phyloP scores from a whole-genome alignment of 441 rosid genomes.

The Macaranga tanarius region DNA sequence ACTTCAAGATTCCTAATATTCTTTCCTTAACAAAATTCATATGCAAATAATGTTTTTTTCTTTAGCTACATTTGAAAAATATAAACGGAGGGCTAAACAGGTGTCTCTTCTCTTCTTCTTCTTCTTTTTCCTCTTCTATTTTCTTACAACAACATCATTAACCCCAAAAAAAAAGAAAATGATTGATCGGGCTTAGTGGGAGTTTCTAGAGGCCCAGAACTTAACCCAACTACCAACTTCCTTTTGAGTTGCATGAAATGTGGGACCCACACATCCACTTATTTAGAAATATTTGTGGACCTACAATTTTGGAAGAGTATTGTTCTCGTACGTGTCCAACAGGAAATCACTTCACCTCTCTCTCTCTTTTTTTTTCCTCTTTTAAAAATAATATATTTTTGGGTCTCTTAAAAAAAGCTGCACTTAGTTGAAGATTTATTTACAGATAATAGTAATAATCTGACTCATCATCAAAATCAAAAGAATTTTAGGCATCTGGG shows the following conservation, averaged over 20 bases:
- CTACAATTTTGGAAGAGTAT: no score
- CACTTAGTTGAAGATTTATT: not conserved
- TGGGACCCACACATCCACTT: constrained; percentile 22
- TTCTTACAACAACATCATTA: no score
- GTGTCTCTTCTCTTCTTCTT: no score
- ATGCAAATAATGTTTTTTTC: no score
- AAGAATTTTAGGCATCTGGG: constrained; percentile 9
- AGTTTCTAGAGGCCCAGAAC: not conserved
- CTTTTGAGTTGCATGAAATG: not conserved
- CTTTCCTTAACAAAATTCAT: not conserved
- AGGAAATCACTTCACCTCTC: constrained; percentile 4
- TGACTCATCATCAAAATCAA: not conserved
- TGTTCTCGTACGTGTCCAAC: not conserved
- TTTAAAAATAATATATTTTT: not conserved
- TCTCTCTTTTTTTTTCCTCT: not conserved
- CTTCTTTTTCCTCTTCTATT: not conserved
- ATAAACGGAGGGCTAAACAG: no score
- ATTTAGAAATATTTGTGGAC: no score
- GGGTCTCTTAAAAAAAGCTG: not conserved
- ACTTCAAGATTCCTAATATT: constrained; percentile 14
- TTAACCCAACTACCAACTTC: constrained; percentile 10
- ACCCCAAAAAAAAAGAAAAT: no score
- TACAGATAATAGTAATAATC: constrained; percentile 11
- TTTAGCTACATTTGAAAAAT: no score
- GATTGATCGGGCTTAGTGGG: not conserved